Percentiles rank a stretch among this genome's conserved stretches.
Conservation (phyloP, 257 asterid species). For the Solanum peruvianum region DNA sequence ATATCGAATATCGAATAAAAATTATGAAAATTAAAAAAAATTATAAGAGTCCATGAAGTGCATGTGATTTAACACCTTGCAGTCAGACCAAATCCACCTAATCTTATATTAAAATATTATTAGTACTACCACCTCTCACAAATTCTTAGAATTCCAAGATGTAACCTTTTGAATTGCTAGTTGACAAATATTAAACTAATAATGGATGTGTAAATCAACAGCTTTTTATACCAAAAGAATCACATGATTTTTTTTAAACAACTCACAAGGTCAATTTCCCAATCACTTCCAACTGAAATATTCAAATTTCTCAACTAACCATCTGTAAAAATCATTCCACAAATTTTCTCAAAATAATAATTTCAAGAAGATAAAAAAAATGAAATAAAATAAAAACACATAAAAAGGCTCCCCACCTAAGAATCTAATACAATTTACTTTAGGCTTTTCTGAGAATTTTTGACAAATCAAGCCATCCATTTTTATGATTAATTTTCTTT, state of each 20-base stretch:
- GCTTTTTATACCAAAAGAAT: neutral
- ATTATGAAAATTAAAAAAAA: too few species aligned
- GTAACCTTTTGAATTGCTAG: neutral
- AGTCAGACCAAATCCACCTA: neutral
- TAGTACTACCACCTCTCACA: neutral
- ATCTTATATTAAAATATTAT: neutral
- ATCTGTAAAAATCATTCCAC: constrained; percentile 23
- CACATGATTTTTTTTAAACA: neutral
- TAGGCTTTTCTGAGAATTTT: neutral
- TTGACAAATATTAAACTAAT: neutral
- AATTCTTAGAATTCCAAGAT: neutral
- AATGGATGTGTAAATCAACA: neutral
- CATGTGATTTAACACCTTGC: neutral
- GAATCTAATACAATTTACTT: neutral
- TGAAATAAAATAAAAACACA: constrained; percentile 21
- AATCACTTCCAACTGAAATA: constrained; percentile 12
- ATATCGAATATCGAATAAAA: too few species aligned
- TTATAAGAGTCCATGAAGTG: neutral
- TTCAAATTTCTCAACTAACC: constrained; percentile 13
- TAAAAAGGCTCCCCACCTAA: constrained; percentile 5
- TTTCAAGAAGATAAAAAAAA: constrained; percentile 16
- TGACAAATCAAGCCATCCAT: neutral
- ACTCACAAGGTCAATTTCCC: constrained; percentile 22
- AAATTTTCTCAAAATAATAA: constrained; percentile 25
- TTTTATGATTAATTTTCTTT: neutral